A percentile compares a stretch with the other conserved stretches of the same genome.
These are phyloP conservation scores for Ophiostoma ips DNA, from an alignment of 2,329 filamentous ascomycete genomes.

Conservation along the genomic window DNA sequence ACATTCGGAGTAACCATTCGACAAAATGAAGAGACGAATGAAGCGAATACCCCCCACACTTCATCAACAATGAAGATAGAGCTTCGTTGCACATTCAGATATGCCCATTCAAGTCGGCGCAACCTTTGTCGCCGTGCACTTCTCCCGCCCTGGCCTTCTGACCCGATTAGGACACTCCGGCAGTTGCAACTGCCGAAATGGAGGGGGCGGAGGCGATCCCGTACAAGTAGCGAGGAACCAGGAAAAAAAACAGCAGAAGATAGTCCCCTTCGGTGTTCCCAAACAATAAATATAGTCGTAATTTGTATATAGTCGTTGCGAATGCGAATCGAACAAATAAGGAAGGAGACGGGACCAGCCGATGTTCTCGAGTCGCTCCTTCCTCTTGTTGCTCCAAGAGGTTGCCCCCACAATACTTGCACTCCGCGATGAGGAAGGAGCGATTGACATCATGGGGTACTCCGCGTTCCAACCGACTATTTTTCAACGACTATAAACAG, in stretches of 20 bases:
- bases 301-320: not conserved
- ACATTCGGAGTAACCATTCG: no score
- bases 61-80: not conserved
- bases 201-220: not conserved
- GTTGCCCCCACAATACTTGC: not conserved
- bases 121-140: not conserved
- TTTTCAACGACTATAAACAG: not conserved
- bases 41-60: not conserved
- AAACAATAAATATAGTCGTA: no score
- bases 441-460: not conserved
- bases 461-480: not conserved
- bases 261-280: no score
- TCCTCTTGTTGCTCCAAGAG: not conserved
- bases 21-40: not conserved
- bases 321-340: not conserved
- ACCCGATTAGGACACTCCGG: not conserved
- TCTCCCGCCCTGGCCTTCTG: not conserved
- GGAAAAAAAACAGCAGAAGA: not conserved
- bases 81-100: no score
- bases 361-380: not conserved
- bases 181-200: constrained; percentile 9
- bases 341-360: not conserved
- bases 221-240: not conserved
- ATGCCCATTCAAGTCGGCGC: no score
- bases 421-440: not conserved